Percentiles rank a stretch among this genome's conserved stretches.
Evolutionary conservation across 805 yeast genomes (phyloP).

Genomic region (Wickerhamiella domercqiae): DNA sequence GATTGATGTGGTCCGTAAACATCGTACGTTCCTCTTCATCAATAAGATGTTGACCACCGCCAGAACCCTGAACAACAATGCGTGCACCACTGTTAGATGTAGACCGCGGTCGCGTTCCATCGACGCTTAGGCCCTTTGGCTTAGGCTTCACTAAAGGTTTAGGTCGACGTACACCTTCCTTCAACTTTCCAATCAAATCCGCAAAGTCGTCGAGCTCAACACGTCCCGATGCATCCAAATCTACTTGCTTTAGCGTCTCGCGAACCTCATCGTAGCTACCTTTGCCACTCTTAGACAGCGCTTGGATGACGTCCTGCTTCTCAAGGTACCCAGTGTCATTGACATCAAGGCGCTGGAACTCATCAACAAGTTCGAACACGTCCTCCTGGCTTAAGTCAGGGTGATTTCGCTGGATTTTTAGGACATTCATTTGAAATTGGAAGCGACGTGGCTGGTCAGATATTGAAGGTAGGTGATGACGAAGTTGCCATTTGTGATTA

Average conservation of each 20-base stretch:
- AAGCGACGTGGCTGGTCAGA: not conserved
- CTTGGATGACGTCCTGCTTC: constrained; percentile 75
- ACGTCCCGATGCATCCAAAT: constrained; percentile 92
- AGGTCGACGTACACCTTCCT: constrained; percentile 27
- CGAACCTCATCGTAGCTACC: constrained; percentile 85
- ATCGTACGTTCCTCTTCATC: constrained; percentile 94
- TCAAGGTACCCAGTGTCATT: constrained; percentile 94
- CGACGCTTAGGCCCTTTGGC: constrained; percentile 14
- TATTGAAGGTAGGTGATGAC: no score
- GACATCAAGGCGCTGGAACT: constrained; percentile 59
- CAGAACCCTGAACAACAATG: constrained; percentile 72
- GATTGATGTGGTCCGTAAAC: constrained; percentile 90
- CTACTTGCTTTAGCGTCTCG: constrained; percentile 78
- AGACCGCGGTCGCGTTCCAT: constrained; percentile 22
- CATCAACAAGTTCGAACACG: constrained; percentile 68
- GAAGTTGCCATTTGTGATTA: no score
- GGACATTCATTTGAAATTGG: constrained; percentile 38
- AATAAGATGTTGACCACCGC: constrained; percentile 90
- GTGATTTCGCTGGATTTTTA: constrained; percentile 60
- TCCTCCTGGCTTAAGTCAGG: constrained; percentile 80
- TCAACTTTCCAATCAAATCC: constrained; percentile 63
- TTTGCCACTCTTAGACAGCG: constrained; percentile 61
- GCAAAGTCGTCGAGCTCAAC: constrained; percentile 94
- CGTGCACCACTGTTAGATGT: constrained; percentile 25
- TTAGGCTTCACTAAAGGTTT: constrained; percentile 15